phyloP scores from a whole-genome alignment of 2,329 filamentous ascomycete species.

The Passalora sequoiae region DNA sequence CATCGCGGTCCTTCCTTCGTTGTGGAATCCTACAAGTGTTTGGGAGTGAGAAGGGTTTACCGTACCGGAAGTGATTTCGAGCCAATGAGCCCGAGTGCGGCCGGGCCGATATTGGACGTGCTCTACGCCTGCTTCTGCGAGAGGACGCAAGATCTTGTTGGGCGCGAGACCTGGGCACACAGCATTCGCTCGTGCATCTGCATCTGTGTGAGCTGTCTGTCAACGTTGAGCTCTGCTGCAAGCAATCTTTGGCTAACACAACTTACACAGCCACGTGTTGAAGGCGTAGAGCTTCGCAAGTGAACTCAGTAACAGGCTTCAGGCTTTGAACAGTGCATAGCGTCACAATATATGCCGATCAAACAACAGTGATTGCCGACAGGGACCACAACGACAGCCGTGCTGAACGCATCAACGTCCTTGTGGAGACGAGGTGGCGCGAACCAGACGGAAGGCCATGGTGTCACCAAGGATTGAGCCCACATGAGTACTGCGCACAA shows the following conservation, averaged over 20 bases:
- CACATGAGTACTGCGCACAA: too few relatives aligned
- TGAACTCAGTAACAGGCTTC: background rate
- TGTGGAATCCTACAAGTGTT: constrained; percentile 1
- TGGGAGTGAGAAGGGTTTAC: background rate
- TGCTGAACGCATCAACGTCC: background rate
- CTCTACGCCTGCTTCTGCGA: too few relatives aligned
- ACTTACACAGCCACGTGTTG: constrained; percentile 18
- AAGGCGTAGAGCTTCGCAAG: constrained; percentile 1
- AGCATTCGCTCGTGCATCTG: constrained; percentile 12
- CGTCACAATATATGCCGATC: constrained; percentile 6
- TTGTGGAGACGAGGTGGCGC: constrained; percentile 5
- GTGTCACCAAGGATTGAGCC: too few relatives aligned
- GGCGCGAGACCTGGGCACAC: too few relatives aligned
- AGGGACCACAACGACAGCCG: background rate
- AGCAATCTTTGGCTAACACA: constrained; percentile 7
- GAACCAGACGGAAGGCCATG: background rate
- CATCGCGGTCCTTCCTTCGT: too few relatives aligned
- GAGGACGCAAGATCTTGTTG: too few relatives aligned
- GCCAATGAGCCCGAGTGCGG: too few relatives aligned
- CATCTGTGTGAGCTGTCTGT: constrained; percentile 21
- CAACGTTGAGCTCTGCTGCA: constrained; percentile 9
- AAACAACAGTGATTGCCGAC: constrained; percentile 1
- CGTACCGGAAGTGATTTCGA: background rate
- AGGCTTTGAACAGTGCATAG: background rate
- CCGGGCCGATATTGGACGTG: background rate